phyloP scores from a whole-genome alignment of 2,329 filamentous ascomycete species.

The Shiraia bambusicola region DNA sequence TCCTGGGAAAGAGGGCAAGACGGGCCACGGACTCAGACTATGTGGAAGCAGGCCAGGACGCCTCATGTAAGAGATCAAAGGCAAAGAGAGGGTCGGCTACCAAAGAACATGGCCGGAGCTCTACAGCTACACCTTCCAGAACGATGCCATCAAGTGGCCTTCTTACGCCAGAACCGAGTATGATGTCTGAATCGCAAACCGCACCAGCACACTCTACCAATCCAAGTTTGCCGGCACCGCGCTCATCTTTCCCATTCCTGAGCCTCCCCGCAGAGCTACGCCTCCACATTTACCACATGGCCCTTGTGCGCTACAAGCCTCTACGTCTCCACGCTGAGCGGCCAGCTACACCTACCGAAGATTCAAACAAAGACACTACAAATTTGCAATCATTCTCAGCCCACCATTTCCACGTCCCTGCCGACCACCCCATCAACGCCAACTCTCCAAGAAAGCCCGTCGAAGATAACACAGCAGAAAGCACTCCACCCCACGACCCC shows the following conservation, averaged over 20 bases:
- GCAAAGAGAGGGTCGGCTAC: slow-evolving; percentile 4
- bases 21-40: not conserved
- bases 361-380: slow-evolving; percentile 2
- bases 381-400: too few relatives aligned
- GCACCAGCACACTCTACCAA: not conserved
- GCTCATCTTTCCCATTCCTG: slow-evolving; percentile 43
- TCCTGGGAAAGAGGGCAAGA: slow-evolving; percentile 1
- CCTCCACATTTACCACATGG: slow-evolving; percentile 48
- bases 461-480: too few relatives aligned
- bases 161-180: slow-evolving; percentile 24
- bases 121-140: not conserved
- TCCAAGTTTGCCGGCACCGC: not conserved
- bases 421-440: slow-evolving; percentile 2
- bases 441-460: not conserved
- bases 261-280: slow-evolving; percentile 51
- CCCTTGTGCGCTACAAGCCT: slow-evolving; percentile 31
- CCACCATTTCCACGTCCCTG: not conserved
- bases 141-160: slow-evolving; percentile 13
- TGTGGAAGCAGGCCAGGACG: not conserved
- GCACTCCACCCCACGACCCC: slow-evolving; percentile 27
- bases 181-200: slow-evolving; percentile 17
- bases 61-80: slow-evolving; percentile 6
- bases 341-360: slow-evolving; percentile 10
- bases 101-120: not conserved
- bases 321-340: slow-evolving; percentile 33